phyloP scores from a whole-genome alignment of 352 stramenopile species.

The Pythium phragmitis region DNA sequence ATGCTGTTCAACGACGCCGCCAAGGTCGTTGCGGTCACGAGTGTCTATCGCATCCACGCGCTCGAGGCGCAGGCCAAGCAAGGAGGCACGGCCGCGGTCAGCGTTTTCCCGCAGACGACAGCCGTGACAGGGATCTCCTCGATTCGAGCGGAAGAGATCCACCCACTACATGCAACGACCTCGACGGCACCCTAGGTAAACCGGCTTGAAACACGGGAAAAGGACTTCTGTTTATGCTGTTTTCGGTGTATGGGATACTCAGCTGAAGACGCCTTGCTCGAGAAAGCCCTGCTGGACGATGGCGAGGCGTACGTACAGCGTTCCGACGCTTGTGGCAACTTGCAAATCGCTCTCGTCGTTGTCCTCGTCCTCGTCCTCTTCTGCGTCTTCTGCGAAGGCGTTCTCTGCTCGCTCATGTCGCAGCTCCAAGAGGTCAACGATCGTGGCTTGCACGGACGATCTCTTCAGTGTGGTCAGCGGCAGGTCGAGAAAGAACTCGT shows the following conservation, averaged over 20 bases:
- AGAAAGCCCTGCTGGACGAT: conserved; percentile 32
- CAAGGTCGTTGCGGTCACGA: conserved; percentile 43
- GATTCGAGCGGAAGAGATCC: background rate
- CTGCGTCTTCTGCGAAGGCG: background rate
- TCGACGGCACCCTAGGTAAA: no score
- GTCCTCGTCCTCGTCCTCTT: conserved; percentile 3
- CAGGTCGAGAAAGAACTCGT: conserved; percentile 48
- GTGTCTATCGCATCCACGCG: conserved; percentile 48
- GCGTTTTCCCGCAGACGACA: background rate
- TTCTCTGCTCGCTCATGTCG: background rate
- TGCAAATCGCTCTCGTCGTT: background rate
- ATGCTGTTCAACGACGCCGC: conserved; percentile 58
- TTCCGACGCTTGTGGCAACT: conserved; percentile 18
- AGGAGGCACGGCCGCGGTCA: background rate
- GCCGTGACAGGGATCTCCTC: background rate
- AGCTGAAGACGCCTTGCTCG: conserved; percentile 3
- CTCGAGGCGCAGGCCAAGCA: conserved; percentile 28
- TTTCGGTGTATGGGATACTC: no score
- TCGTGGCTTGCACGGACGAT: conserved; percentile 3
- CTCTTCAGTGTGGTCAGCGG: conserved; percentile 29
- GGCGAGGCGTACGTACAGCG: conserved; percentile 36
- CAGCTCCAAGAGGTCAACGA: conserved; percentile 27
- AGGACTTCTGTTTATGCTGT: no score
- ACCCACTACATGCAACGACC: background rate
- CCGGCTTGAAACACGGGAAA: no score